A percentile compares a stretch with the other conserved stretches of the same genome.
Conservation (phyloP, 2,329 filamentous ascomycete genomes). For the Emericellopsis cladophorae region DNA sequence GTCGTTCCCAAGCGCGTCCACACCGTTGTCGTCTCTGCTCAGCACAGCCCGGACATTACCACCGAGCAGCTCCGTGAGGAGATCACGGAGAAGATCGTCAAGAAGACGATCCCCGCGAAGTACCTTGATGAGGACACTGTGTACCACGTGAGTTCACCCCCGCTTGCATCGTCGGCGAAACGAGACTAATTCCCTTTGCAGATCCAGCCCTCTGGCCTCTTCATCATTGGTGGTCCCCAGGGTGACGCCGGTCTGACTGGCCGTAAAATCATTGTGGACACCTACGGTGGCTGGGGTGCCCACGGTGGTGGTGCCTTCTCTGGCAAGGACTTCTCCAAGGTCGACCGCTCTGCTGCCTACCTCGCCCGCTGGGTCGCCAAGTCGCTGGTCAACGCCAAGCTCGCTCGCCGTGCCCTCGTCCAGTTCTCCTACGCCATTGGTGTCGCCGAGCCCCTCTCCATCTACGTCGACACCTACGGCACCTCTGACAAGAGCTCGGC, state of each 20-base stretch:
- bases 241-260: constrained; percentile 97
- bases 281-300: constrained; percentile 98
- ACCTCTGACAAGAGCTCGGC: constrained; percentile 82
- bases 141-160: constrained; percentile 63
- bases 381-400: constrained; percentile 79
- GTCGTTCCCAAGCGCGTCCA: constrained; percentile 87
- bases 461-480: constrained; percentile 97
- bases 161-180: neutral
- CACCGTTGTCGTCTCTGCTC: constrained; percentile 92
- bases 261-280: constrained; percentile 99
- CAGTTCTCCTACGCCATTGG: constrained; percentile 99
- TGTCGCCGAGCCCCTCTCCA: constrained; percentile 92
- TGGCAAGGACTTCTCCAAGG: constrained; percentile 99
- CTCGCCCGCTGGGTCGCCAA: constrained; percentile 98
- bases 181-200: constrained; percentile 11
- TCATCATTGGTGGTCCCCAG: constrained; percentile 98
- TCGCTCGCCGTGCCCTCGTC: constrained; percentile 85
- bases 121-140: constrained; percentile 87
- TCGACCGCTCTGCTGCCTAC: constrained; percentile 96
- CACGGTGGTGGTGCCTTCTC: constrained; percentile 99
- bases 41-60: constrained; percentile 79
- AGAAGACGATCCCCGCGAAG: constrained; percentile 83
- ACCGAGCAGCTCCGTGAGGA: constrained; percentile 89
- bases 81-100: constrained; percentile 95
- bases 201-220: constrained; percentile 95